phyloP scores from a whole-genome alignment of 176 grass and related monocot genomes.

The Phyllostachys edulis region DNA sequence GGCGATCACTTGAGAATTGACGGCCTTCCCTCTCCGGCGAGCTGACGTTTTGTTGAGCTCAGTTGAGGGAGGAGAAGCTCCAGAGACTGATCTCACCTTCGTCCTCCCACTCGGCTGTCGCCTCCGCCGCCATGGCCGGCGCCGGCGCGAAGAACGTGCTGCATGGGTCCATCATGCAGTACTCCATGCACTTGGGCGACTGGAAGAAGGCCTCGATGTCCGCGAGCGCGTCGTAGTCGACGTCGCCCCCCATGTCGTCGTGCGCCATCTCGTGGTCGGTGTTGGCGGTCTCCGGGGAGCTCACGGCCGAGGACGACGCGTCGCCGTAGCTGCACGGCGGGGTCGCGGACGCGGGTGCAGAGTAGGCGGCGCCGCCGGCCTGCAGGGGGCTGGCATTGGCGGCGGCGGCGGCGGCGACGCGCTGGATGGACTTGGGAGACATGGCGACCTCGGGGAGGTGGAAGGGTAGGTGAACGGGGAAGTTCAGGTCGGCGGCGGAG shows the following conservation, averaged over 20 bases:
- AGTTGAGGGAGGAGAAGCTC: conserved; percentile 74
- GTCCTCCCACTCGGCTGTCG: conserved; percentile 67
- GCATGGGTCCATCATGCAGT: conserved; percentile 63
- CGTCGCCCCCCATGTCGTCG: conserved; percentile 1
- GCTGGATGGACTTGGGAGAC: conserved; percentile 98
- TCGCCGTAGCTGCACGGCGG: conserved; percentile 17
- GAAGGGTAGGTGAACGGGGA: conserved; percentile 68
- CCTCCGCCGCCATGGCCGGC: conserved; percentile 30
- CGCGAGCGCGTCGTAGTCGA: conserved; percentile 47
- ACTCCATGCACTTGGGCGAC: conserved; percentile 93
- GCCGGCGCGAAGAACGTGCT: conserved; percentile 57
- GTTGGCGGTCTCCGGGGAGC: conserved; percentile 42
- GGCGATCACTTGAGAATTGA: conserved; percentile 6
- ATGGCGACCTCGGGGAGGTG: conserved; percentile 63
- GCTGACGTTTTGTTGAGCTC: conserved; percentile 24
- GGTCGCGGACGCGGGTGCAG: not conserved
- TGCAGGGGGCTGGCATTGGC: conserved; percentile 49
- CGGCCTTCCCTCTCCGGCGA: not conserved
- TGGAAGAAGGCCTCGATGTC: conserved; percentile 87
- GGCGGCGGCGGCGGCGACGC: conserved; percentile 65
- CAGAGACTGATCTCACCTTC: conserved; percentile 79
- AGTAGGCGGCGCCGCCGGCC: not conserved
- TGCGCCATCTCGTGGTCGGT: conserved; percentile 18
- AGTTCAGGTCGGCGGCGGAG: conserved; percentile 85
- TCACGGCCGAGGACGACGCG: conserved; percentile 18